These are phyloP conservation scores for Spathaspora arborariae DNA, from an alignment of 805 yeast species.

Conservation along the genomic window DNA sequence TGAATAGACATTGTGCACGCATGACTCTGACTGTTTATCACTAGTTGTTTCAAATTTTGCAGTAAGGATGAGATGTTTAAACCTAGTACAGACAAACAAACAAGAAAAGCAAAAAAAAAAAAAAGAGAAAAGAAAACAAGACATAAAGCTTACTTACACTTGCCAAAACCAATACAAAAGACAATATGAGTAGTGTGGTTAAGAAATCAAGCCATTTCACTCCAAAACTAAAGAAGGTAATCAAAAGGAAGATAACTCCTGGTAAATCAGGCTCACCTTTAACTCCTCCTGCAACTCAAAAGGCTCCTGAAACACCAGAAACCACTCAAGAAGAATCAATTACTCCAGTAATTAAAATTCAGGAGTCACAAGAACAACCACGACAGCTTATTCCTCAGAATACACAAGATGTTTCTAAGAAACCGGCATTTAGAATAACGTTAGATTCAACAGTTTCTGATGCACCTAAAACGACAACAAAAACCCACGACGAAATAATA, in stretches of 20 bases:
- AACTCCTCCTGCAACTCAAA: conserved; percentile 17
- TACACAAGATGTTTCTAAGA: background rate
- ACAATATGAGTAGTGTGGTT: conserved; percentile 43
- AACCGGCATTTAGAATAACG: conserved; percentile 3
- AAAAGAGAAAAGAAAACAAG: background rate
- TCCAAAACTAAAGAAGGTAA: conserved; percentile 45
- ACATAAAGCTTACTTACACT: background rate
- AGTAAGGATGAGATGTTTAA: background rate
- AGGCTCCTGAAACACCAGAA: conserved; percentile 2
- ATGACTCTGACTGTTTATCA: background rate
- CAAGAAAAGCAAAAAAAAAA: background rate
- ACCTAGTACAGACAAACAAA: background rate
- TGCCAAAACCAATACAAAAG: background rate
- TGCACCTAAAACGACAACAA: background rate
- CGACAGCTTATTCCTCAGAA: background rate
- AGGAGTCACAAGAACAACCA: background rate
- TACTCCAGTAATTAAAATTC: background rate
- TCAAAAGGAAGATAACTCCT: conserved; percentile 14
- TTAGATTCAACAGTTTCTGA: background rate
- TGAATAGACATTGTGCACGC: conserved; percentile 1
- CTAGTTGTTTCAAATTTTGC: background rate
- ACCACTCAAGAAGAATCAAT: background rate
- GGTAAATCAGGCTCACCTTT: conserved; percentile 7
- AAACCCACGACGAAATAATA: conserved; percentile 13
- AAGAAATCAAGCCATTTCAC: conserved; percentile 57